Evolutionary conservation across 306 rosid species (phyloP).

Genomic region (Quercus gilva): DNA sequence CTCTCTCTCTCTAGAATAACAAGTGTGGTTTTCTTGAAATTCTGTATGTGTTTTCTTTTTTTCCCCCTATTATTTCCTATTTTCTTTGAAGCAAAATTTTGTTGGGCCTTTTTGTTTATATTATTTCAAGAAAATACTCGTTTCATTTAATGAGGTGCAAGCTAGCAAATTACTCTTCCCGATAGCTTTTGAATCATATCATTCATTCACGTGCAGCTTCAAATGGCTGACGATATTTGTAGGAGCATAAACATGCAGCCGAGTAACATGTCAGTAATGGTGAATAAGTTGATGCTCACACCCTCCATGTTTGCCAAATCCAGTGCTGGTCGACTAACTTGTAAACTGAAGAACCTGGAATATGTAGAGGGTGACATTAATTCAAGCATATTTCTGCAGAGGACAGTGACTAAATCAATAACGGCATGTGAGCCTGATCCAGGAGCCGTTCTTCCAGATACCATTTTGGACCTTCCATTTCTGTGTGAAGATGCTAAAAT

Average conservation of each 20-base stretch:
- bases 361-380: slow-evolving; percentile 5
- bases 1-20: background rate
- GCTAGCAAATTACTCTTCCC: background rate
- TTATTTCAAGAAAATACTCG: background rate
- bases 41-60: background rate
- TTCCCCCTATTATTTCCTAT: background rate
- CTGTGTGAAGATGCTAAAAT: slow-evolving; percentile 1
- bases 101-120: background rate
- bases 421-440: slow-evolving; percentile 2
- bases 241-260: slow-evolving; percentile 1
- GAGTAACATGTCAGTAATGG: background rate
- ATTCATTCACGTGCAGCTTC: slow-evolving; percentile 24
- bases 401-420: background rate
- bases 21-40: background rate
- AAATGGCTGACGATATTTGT: slow-evolving; percentile 2
- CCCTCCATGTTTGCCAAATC: background rate
- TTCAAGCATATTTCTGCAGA: background rate
- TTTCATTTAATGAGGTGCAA: background rate
- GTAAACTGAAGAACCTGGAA: background rate
- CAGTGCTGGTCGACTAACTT: slow-evolving; percentile 2
- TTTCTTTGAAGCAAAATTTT: background rate
- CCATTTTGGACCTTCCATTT: slow-evolving; percentile 11
- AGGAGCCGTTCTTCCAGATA: background rate
- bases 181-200: background rate
- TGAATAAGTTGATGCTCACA: background rate